phyloP scores from a whole-genome alignment of 179 eudicot genomes.

The Nepenthes alata region DNA sequence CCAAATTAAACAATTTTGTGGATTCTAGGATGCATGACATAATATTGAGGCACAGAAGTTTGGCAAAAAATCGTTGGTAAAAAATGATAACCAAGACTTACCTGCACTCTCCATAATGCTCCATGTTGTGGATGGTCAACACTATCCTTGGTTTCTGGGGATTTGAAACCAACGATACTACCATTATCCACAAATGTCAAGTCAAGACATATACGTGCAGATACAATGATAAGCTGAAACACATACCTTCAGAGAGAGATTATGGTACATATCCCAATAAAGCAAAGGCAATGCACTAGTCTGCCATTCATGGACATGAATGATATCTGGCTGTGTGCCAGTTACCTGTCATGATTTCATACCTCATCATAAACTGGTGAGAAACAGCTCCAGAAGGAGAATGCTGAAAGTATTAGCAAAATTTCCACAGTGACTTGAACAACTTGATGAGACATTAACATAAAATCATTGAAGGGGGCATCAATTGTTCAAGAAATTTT shows the following conservation, averaged over 20 bases:
- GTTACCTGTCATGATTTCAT: slow-evolving; percentile 39
- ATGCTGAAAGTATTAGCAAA: neutral
- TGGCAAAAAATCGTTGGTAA: neutral
- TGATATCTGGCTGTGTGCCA: slow-evolving; percentile 67
- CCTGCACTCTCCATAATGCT: slow-evolving; percentile 93
- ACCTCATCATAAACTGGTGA: neutral
- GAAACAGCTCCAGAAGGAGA: neutral
- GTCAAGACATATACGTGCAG: neutral
- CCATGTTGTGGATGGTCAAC: slow-evolving; percentile 91
- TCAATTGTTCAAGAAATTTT: too few species aligned
- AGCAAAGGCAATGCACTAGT: slow-evolving; percentile 62
- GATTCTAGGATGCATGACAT: neutral
- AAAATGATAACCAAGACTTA: slow-evolving; percentile 6
- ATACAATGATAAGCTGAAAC: neutral
- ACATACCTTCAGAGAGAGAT: slow-evolving; percentile 66
- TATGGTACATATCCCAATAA: slow-evolving; percentile 80
- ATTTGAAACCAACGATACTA: slow-evolving; percentile 11
- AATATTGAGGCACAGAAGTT: neutral
- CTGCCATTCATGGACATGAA: slow-evolving; percentile 95
- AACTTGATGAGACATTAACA: neutral
- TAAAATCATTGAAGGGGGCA: too few species aligned
- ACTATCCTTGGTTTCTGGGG: slow-evolving; percentile 71
- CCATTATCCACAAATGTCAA: slow-evolving; percentile 1
- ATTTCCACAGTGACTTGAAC: neutral
- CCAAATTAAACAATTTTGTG: neutral